These are phyloP conservation scores for Wakefieldia striispora DNA, from an alignment of 768 basidiomycete species.

Conservation along the genomic window DNA sequence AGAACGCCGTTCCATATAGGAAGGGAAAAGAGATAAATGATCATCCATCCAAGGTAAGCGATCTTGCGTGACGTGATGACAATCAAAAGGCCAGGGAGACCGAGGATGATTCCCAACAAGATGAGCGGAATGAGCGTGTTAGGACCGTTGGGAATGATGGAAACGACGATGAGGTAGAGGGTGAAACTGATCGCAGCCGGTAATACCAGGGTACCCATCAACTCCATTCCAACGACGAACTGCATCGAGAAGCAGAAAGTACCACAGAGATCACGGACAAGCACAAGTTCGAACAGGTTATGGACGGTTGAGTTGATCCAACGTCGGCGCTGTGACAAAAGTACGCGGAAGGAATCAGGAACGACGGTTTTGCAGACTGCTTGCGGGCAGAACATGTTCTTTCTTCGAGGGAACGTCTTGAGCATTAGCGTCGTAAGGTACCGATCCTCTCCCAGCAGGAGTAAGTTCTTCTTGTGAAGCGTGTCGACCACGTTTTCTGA, in stretches of 20 bases:
- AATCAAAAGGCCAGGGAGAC: conserved; percentile 93
- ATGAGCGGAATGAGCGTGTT: conserved; percentile 88
- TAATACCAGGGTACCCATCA: conserved; percentile 92
- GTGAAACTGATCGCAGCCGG: conserved; percentile 99
- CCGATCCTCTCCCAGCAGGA: conserved; percentile 98
- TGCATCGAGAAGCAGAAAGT: conserved; percentile 99
- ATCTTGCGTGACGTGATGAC: conserved; percentile 94
- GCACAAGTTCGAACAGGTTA: conserved; percentile 90
- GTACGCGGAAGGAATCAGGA: conserved; percentile 91
- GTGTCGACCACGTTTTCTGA: conserved; percentile 99
- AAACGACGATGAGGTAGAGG: conserved; percentile 84
- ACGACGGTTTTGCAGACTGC: conserved; percentile 99
- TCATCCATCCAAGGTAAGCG: conserved; percentile 96
- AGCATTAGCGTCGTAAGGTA: conserved; percentile 97
- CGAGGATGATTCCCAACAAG: conserved; percentile 90
- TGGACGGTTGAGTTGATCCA: conserved; percentile 99
- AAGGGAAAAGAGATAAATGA: conserved; percentile 87
- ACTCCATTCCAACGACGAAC: conserved; percentile 98
- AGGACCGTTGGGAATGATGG: conserved; percentile 77
- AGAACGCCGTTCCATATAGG: conserved; percentile 98
- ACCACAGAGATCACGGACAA: conserved; percentile 97
- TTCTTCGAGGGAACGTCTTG: conserved; percentile 99
- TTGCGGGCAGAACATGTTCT: conserved; percentile 98
- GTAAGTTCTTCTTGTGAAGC: conserved; percentile 97
- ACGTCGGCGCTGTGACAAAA: conserved; percentile 93